phyloP scores from a whole-genome alignment of 371 early-diverging fungal genomes.

The Circinella umbellata region DNA sequence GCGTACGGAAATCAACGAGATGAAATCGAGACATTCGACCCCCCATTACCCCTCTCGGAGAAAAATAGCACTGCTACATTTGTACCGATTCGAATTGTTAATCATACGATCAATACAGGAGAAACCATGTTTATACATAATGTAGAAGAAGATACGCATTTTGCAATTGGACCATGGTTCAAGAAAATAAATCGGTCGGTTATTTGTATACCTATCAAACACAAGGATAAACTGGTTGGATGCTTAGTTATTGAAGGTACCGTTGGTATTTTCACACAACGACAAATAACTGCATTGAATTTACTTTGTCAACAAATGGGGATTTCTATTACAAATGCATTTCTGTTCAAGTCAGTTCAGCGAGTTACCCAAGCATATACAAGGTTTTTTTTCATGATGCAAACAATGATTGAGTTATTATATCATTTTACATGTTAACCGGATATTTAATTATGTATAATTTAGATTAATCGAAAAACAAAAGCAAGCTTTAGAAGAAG shows the following conservation, averaged over 20 bases:
- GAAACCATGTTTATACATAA: conserved; percentile 49
- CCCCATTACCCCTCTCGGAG: conserved; percentile 37
- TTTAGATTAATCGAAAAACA: conserved; percentile 51
- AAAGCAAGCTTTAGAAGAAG: conserved; percentile 48
- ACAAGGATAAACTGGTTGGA: conserved; percentile 52
- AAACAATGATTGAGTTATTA: neutral
- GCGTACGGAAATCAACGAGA: conserved; percentile 46
- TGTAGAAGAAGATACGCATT: conserved; percentile 41
- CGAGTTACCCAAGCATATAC: conserved; percentile 42
- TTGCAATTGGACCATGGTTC: conserved; percentile 50
- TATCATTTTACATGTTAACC: neutral
- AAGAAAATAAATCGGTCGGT: conserved; percentile 50
- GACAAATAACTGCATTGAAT: conserved; percentile 56
- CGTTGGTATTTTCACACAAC: conserved; percentile 57
- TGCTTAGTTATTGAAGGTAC: conserved; percentile 61
- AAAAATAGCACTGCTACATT: conserved; percentile 26
- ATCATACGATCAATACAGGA: conserved; percentile 43
- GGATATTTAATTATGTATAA: neutral
- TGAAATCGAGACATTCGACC: conserved; percentile 45
- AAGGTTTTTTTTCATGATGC: conserved; percentile 17
- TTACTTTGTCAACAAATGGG: conserved; percentile 62
- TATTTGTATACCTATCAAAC: conserved; percentile 58
- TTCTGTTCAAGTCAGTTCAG: conserved; percentile 53
- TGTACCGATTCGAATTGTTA: conserved; percentile 40
- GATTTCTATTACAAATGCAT: conserved; percentile 62